These are phyloP conservation scores for Podochytrium sp. DNA, from an alignment of 192 early-diverging fungal species.

Conservation along the genomic window DNA sequence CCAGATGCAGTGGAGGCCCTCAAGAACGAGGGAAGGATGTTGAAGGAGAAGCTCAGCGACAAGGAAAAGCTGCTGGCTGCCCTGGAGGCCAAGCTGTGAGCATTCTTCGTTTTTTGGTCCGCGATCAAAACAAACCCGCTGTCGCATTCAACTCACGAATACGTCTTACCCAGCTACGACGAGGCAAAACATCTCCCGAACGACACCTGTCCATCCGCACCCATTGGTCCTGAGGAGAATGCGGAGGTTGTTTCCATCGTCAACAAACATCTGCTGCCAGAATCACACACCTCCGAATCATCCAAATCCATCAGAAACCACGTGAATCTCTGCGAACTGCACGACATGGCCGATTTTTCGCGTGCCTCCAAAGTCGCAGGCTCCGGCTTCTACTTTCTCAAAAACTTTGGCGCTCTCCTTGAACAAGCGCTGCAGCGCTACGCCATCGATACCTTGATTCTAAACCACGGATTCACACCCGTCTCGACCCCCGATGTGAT, in stretches of 20 bases:
- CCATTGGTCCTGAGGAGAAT: conserved; percentile 73
- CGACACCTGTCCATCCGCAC: conserved; percentile 70
- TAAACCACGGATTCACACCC: conserved; percentile 71
- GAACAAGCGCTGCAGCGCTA: conserved; percentile 89
- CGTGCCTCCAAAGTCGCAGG: conserved; percentile 81
- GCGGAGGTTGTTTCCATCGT: conserved; percentile 60
- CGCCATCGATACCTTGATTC: conserved; percentile 74
- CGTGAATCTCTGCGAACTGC: conserved; percentile 62
- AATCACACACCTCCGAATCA: conserved; percentile 34
- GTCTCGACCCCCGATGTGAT: conserved; percentile 84
- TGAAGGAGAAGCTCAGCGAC: conserved; percentile 66
- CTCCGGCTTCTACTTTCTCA: conserved; percentile 84
- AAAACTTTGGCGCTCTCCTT: conserved; percentile 82
- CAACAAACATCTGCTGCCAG: conserved; percentile 40
- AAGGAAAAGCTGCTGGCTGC: conserved; percentile 48
- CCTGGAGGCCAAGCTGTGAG: conserved; percentile 59
- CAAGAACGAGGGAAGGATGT: conserved; percentile 51
- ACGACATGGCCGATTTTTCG: conserved; percentile 82
- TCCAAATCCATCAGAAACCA: conserved; percentile 62
- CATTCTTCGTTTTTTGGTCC: conserved; percentile 1
- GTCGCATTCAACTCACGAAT: neutral
- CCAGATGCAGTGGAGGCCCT: conserved; percentile 34
- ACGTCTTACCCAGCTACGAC: conserved; percentile 33
- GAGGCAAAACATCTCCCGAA: conserved; percentile 81
- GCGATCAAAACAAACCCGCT: neutral